phyloP scores from a whole-genome alignment of 139 green algal species.

The Spirogloea muscicola region DNA sequence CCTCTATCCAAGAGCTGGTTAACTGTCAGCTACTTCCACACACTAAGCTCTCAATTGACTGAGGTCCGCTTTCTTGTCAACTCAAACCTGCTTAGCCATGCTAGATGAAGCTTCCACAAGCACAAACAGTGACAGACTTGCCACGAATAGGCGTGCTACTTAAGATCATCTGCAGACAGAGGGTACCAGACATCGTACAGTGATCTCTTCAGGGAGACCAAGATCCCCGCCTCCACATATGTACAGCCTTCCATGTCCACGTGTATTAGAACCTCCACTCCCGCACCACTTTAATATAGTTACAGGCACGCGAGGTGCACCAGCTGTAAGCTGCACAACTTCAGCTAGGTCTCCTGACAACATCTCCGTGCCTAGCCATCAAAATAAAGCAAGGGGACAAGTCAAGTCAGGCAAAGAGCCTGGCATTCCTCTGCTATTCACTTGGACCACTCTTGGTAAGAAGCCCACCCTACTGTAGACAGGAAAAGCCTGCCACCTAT shows the following conservation, averaged over 20 bases:
- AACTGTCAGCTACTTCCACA: not conserved
- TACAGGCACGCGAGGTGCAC: not conserved
- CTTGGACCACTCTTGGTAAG: not conserved
- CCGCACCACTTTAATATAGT: constrained; percentile 17
- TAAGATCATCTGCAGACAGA: no score
- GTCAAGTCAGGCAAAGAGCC: no score
- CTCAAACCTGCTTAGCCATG: no score
- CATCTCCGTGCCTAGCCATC: no score
- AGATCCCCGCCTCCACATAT: constrained; percentile 16
- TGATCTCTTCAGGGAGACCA: constrained; percentile 5
- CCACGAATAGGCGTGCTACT: no score
- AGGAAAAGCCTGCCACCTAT: not conserved
- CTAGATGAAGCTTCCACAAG: no score
- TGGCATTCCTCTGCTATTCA: no score
- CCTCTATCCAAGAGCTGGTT: not conserved
- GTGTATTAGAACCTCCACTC: not conserved
- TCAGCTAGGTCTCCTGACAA: not conserved
- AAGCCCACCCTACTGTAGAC: not conserved
- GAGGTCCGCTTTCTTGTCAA: no score
- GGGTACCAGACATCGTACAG: not conserved
- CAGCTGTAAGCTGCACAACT: not conserved
- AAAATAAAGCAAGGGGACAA: no score
- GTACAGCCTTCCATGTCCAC: constrained; percentile 16
- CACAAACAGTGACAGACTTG: no score
- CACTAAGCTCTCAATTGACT: not conserved